A percentile compares a stretch with the other conserved stretches of the same genome.
Conservation (phyloP, 2,329 filamentous ascomycete genomes). For the Curvularia sp. region DNA sequence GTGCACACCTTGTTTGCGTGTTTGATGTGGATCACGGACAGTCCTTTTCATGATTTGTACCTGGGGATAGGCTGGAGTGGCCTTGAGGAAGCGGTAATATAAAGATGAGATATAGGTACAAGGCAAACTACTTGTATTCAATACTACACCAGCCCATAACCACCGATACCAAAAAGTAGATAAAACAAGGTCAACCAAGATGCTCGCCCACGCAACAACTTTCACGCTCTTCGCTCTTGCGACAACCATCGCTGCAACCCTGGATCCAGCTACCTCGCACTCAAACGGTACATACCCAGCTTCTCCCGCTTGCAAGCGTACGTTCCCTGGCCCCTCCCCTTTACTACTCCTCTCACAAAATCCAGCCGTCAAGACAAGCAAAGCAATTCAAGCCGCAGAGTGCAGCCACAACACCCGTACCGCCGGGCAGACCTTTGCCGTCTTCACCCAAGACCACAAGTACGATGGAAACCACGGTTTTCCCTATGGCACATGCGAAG, state of each 20-base stretch:
- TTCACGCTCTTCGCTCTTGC: constrained; percentile 21
- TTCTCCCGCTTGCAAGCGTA: constrained; percentile 35
- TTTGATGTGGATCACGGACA: not conserved
- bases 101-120: not conserved
- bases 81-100: not conserved
- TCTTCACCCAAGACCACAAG: constrained; percentile 55
- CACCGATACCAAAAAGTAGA: not conserved
- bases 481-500: constrained; percentile 56
- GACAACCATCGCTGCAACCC: constrained; percentile 40
- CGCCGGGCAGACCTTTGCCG: constrained; percentile 49
- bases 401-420: constrained; percentile 53
- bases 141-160: not conserved
- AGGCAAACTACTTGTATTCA: not conserved
- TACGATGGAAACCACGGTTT: constrained; percentile 54
- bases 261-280: constrained; percentile 49
- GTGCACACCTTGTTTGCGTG: not conserved
- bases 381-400: constrained; percentile 53
- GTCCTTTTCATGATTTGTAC: not conserved
- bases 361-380: constrained; percentile 42
- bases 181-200: not conserved
- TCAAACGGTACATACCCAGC: constrained; percentile 46
- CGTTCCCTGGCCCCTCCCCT: not conserved
- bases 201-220: constrained; percentile 9
- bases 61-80: not conserved
- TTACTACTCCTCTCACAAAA: not conserved